Conservation (phyloP, 345 rosid species). For the Luvunga scandens region DNA sequence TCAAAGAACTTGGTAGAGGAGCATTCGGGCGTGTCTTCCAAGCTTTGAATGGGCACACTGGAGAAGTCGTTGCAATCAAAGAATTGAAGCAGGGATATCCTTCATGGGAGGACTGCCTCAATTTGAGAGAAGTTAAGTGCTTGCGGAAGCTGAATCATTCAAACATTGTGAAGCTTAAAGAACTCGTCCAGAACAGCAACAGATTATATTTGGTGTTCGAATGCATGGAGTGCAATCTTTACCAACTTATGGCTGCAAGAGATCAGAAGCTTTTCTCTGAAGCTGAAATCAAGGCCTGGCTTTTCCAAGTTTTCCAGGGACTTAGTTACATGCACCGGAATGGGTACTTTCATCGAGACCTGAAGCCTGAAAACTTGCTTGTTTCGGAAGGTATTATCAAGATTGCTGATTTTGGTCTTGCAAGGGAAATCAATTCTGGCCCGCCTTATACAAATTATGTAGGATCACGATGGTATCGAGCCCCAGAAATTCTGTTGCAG, state of each 20-base stretch:
- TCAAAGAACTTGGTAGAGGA: slow-evolving; percentile 86
- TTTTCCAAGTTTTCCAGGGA: slow-evolving; percentile 90
- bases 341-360: slow-evolving; percentile 92
- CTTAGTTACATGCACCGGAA: slow-evolving; percentile 75
- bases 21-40: slow-evolving; percentile 87
- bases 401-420: slow-evolving; percentile 85
- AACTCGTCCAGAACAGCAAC: slow-evolving; percentile 69
- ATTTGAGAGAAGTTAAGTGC: slow-evolving; percentile 88
- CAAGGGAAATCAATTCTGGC: neutral
- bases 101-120: slow-evolving; percentile 83
- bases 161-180: slow-evolving; percentile 87
- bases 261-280: slow-evolving; percentile 60
- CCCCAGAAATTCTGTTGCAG: neutral
- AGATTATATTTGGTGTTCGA: slow-evolving; percentile 70
- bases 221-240: slow-evolving; percentile 88
- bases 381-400: slow-evolving; percentile 63
- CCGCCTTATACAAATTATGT: neutral
- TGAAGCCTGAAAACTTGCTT: slow-evolving; percentile 88
- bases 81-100: slow-evolving; percentile 82
- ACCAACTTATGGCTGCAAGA: slow-evolving; percentile 71
- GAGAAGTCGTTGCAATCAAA: slow-evolving; percentile 89
- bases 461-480: neutral
- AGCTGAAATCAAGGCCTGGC: slow-evolving; percentile 70
- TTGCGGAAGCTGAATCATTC: slow-evolving; percentile 78
- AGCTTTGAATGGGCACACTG: slow-evolving; percentile 63